These are phyloP conservation scores for Telopea speciosissima DNA, from an alignment of 177 flowering plant species.

Conservation along the genomic window DNA sequence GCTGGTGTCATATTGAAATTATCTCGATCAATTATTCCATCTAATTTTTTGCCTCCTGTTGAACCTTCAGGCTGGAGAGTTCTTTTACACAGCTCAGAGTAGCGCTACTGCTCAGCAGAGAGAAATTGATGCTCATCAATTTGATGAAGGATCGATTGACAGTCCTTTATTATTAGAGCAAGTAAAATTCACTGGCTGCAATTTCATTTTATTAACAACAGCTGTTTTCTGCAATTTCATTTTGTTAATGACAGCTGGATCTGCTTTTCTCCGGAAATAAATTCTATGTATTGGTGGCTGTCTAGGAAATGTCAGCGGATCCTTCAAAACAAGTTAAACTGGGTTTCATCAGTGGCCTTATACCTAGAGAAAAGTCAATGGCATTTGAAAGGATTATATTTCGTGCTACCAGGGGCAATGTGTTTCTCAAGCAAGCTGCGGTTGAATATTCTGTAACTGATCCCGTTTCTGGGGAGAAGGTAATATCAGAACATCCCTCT, in stretches of 20 bases:
- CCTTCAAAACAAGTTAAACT: slow-evolving; percentile 73
- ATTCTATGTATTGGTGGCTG: slow-evolving; percentile 5
- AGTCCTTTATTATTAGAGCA: slow-evolving; percentile 73
- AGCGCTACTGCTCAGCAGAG: slow-evolving; percentile 68
- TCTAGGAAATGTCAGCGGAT: slow-evolving; percentile 63
- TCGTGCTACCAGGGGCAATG: slow-evolving; percentile 96
- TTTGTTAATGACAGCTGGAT: background rate
- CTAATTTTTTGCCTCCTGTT: background rate
- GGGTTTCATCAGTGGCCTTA: slow-evolving; percentile 86
- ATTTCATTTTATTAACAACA: background rate
- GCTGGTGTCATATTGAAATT: background rate
- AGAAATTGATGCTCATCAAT: slow-evolving; percentile 39
- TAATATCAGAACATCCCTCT: slow-evolving; percentile 9
- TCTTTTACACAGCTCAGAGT: slow-evolving; percentile 61
- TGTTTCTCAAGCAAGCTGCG: slow-evolving; percentile 63
- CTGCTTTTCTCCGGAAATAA: background rate
- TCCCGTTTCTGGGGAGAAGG: slow-evolving; percentile 95
- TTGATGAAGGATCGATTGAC: slow-evolving; percentile 59
- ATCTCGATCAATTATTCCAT: background rate
- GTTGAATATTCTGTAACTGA: slow-evolving; percentile 74
- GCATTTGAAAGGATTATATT: slow-evolving; percentile 92
- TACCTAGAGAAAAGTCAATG: slow-evolving; percentile 75
- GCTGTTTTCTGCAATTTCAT: too few species aligned
- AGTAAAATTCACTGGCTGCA: slow-evolving; percentile 26
- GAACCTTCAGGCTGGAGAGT: slow-evolving; percentile 69